Conservation (phyloP, 805 yeast species). For the Yarrowia sp. region DNA sequence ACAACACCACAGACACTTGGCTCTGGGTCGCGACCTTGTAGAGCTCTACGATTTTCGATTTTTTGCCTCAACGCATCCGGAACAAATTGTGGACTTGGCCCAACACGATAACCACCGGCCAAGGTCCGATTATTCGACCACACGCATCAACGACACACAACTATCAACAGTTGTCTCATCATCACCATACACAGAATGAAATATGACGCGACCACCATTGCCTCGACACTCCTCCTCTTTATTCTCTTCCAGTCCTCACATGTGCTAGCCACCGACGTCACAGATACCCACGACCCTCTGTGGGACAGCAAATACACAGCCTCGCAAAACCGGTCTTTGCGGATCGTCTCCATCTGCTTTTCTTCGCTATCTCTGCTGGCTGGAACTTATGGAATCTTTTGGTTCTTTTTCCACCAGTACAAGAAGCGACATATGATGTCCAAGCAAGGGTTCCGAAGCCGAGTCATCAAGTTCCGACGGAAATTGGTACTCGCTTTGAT, state of each 20-base stretch:
- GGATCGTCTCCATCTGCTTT: slow-evolving; percentile 12
- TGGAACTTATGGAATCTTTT: slow-evolving; percentile 4
- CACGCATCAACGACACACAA: not conserved
- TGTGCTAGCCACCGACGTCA: not conserved
- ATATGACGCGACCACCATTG: slow-evolving; percentile 6
- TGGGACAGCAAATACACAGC: slow-evolving; percentile 21
- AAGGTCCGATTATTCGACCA: not conserved
- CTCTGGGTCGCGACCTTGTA: not conserved
- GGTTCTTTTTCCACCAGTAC: slow-evolving; percentile 13
- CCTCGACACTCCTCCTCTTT: not conserved
- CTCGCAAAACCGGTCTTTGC: not conserved
- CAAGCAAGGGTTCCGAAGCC: not conserved
- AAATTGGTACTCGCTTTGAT: slow-evolving; percentile 65
- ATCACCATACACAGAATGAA: slow-evolving; percentile 19
- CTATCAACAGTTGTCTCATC: too few species aligned
- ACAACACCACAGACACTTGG: not conserved
- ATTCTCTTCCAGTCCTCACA: not conserved
- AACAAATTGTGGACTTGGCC: too few species aligned
- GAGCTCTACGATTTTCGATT: too few species aligned
- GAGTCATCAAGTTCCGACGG: slow-evolving; percentile 40
- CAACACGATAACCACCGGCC: too few species aligned
- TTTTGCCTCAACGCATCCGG: too few species aligned
- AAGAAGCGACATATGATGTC: not conserved
- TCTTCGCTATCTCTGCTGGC: not conserved
- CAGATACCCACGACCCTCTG: not conserved